Base-by-base conservation (phyloP, 2,329 filamentous ascomycete species). In the Fusarium oligoseptatum region DNA sequence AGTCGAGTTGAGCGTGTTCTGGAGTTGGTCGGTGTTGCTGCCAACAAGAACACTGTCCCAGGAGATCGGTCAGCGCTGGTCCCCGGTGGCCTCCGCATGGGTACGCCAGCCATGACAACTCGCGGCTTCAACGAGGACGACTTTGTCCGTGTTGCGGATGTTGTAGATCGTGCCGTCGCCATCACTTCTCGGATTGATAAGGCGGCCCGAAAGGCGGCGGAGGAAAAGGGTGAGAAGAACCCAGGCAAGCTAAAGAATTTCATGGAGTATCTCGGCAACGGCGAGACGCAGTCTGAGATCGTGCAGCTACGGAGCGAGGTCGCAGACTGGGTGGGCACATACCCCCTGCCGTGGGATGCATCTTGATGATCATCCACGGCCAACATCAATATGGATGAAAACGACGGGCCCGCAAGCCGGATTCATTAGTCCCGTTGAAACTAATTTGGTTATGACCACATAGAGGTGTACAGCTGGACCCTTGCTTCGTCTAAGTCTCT, bases 11-110 rank as follows among this genome's bases (percentile, higher is more conserved):
- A 98, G 87, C 92, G 95, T 56, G 92, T 98, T 17, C 89, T 98
- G 27, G 95, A 98, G 83, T 91, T 97, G 56, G 95, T 97, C 76
- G 96, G 96, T 78, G 96, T 98, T 62, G 97, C 97, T n/a, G 93
- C 94, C 82, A 99, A 99, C 89, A 99, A 99, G 90, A 99, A 99
- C 87, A 98, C 97, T 9, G 96, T 98, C 0, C 97, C 97, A 1
- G 97, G 96, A 50, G 97, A 99, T 85, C 94, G 93, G 82, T 98
- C 95, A 1, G 97, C 97, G 1, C 90, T 99, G 81, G 94, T 96
- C 74, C 97, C 97, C 15, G 96, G 96, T 76, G 97, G 97, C 74
- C 89, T 99, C 75, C 93, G 97, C 76, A 95, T 99, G 85, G 97
- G 97, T 66, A 97, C 96, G 0, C 97, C 97, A 0, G 97, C 97